Evolutionary conservation across 805 yeast genomes (phyloP), one percentile per base, ranked within the genome.

Genomic region (Kazachstania psychrophila): DNA sequence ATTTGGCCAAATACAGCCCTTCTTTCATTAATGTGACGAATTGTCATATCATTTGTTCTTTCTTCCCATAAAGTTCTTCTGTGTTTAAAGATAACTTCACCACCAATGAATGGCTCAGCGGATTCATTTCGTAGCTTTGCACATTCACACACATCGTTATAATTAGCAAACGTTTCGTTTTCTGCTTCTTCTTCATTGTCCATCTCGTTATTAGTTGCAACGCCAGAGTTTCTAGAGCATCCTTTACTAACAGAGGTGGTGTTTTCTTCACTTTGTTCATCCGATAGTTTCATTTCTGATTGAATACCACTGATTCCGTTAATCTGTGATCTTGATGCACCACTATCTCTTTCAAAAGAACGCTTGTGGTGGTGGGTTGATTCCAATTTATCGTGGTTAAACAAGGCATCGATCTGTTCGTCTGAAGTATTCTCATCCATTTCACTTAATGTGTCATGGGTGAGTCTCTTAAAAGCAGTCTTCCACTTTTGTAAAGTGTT

Each of bases 51-150:
- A 18, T 28, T 33, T 12, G 36, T 32, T 16, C 18, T 28, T 14
- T 32, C 18, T 28, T 37, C 54, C 96, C 96, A 88, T 40, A 75
- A 69, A 7, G 62, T 55, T 39, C 95, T 69, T 40, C 86, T 73
- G 32, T 66, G 59, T 35, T 72, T 70, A 96, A 95, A 88, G 30
- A 82, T 66, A 10, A 60, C 61, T 28, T 70, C 70, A 7, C 86
- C 92, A 3, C 68, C 61, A 28, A 50, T 52, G 50, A 74, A 73
- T 9, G 70, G 68, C 31, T 56, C 62, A 31, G 60, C 65, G 14
- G 52, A 51, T 28, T 48, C 39, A 8, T 38, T 38, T 49, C 61
- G 56, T 34, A 60, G 52, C 36, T 45, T 46, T 9, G 32, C 43
- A 28, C 59, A 55, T 43, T 62, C 67, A 2, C 38, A 40, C 3